phyloP scores from a whole-genome alignment of 116 monocot genomes.

The Trichopus zeylanicus region DNA sequence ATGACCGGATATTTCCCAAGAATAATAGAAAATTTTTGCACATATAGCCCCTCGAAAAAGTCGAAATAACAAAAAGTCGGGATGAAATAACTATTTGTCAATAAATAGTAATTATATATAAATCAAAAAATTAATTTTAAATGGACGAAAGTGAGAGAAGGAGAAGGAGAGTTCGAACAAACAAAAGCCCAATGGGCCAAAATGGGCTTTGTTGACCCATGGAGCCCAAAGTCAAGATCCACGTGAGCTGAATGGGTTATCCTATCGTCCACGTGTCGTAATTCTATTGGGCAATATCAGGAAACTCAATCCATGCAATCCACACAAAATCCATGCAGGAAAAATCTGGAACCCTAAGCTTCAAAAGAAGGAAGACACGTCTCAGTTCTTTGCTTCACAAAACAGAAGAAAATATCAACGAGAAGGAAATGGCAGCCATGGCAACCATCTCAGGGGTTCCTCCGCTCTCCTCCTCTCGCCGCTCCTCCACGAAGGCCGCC shows the following conservation, averaged over 20 bases:
- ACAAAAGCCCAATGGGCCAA: too few relatives aligned
- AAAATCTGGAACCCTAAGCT: too few relatives aligned
- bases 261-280: not conserved
- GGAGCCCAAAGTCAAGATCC: not conserved
- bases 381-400: not conserved
- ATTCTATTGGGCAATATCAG: not conserved
- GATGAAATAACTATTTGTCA: too few relatives aligned
- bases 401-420: not conserved
- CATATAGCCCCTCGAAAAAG: too few relatives aligned
- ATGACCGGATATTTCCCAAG: too few relatives aligned
- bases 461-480: constrained; percentile 30
- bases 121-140: too few relatives aligned
- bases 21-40: too few relatives aligned
- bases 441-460: constrained; percentile 55
- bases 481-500: constrained; percentile 21
- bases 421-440: constrained; percentile 39
- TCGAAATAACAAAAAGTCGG: too few relatives aligned
- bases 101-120: too few relatives aligned
- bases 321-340: constrained; percentile 5
- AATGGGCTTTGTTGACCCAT: not conserved
- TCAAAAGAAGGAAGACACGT: too few relatives aligned
- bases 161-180: too few relatives aligned
- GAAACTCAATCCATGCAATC: not conserved
- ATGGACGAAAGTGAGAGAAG: too few relatives aligned
- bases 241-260: not conserved